Base-by-base conservation (phyloP, 129 eudicot species). In the Pittosporum tobira region DNA sequence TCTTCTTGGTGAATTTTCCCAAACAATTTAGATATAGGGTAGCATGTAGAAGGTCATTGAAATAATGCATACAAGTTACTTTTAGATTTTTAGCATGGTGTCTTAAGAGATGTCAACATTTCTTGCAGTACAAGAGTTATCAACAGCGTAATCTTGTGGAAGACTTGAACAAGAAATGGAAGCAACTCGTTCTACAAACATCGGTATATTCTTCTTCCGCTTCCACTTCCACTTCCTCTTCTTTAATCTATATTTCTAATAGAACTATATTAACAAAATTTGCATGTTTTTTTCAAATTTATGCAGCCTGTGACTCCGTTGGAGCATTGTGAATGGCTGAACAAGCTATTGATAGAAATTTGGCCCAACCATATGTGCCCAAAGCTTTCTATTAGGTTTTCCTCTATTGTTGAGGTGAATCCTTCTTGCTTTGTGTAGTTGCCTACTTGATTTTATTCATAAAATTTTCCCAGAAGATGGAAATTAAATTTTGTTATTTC, bases 241-340 rank as follows among this genome's bases (percentile, higher is more conserved):
- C 12, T 54, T 57, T 27, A 25, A 46, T 68, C 23, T 19, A 23
- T 20, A 9, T 68, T 8, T 51, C 23, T 57, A 34, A 27, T 25
- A 23, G 70, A 58, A 31, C 29, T 51, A 6, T 49, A 28, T 30
- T 9, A 40, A 51, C 29, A 8, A 55, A 48, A 26, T 34, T 26
- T 49, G 14, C 6, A 15, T 23, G 21, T 36, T 42, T n/a, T 16
- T 58, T 69, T 31, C 51, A 43, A 71, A 23, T 45, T 57, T 49
- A 20, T 58, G 54, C 83, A 93, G 96, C 88, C 88, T 48, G 69
- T 72, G 57, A 93, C 99, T 61, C 94, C 99, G 18, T 59, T 87
- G 82, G 99, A 93, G 63, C 94, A 93, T 59, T 84, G 94, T 73
- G 94, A 93, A 71, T 93, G 99, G 99, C 88, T 93, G 67, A 93